Conservation (phyloP, 2,329 filamentous ascomycete genomes). For the Penicillium sp. region DNA sequence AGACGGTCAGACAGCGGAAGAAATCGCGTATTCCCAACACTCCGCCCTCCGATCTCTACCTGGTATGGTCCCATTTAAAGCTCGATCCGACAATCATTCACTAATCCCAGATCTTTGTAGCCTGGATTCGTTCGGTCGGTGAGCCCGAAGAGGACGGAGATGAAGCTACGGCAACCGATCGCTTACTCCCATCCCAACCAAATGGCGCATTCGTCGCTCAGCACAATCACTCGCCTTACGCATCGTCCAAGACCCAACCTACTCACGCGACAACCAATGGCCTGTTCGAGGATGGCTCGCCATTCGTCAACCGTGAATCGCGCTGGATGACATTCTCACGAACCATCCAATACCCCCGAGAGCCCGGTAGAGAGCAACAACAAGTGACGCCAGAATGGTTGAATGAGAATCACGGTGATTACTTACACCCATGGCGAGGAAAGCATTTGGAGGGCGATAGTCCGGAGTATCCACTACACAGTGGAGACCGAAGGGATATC, state of each 20-base stretch:
- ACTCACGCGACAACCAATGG: slow-evolving; percentile 4
- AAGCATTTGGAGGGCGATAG: slow-evolving; percentile 48
- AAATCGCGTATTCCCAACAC: slow-evolving; percentile 8
- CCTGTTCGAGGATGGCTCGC: slow-evolving; percentile 10
- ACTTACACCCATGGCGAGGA: slow-evolving; percentile 54
- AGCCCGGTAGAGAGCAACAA: slow-evolving; percentile 38
- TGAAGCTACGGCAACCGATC: slow-evolving; percentile 33
- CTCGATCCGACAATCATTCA: slow-evolving; percentile 1
- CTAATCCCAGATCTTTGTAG: slow-evolving; percentile 24
- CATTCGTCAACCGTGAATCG: slow-evolving; percentile 35
- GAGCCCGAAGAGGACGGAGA: slow-evolving; percentile 35
- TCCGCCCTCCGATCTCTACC: slow-evolving; percentile 37
- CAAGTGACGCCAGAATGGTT: slow-evolving; percentile 47
- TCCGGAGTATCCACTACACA: slow-evolving; percentile 50
- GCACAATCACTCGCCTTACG: slow-evolving; percentile 45
- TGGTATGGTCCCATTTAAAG: slow-evolving; percentile 25
- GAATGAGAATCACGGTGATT: slow-evolving; percentile 45
- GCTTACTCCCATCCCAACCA: slow-evolving; percentile 38
- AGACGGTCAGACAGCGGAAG: slow-evolving; percentile 17
- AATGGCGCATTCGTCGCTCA: slow-evolving; percentile 46
- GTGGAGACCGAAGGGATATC: slow-evolving; percentile 51
- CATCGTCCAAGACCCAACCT: slow-evolving; percentile 25
- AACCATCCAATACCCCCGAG: slow-evolving; percentile 43
- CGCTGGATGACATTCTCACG: slow-evolving; percentile 48
- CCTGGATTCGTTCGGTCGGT: slow-evolving; percentile 46